Evolutionary conservation across 352 stramenopile species (phyloP).

Genomic region (Pythium oligandrum): DNA sequence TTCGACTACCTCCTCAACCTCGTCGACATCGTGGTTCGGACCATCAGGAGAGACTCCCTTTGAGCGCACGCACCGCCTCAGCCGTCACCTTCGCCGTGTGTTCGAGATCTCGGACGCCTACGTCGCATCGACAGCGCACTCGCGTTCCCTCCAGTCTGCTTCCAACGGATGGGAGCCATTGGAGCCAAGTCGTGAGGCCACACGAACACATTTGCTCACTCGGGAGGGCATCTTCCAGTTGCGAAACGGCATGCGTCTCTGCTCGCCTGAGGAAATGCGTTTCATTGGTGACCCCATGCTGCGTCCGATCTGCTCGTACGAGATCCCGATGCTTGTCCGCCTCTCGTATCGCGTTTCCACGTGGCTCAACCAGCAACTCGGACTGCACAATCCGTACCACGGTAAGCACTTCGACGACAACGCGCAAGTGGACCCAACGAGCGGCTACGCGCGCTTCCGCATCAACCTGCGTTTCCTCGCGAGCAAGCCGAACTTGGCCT

Average conservation of each 20-base stretch:
- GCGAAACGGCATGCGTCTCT: slow-evolving; percentile 61
- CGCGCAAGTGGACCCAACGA: slow-evolving; percentile 44
- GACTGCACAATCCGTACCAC: slow-evolving; percentile 62
- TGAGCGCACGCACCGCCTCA: slow-evolving; percentile 66
- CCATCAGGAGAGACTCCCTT: slow-evolving; percentile 22
- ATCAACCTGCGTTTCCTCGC: slow-evolving; percentile 87
- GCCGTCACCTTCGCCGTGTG: slow-evolving; percentile 58
- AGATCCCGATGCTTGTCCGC: slow-evolving; percentile 72
- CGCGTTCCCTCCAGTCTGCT: slow-evolving; percentile 26
- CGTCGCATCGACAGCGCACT: slow-evolving; percentile 69
- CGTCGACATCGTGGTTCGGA: slow-evolving; percentile 12
- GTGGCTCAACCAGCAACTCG: slow-evolving; percentile 69
- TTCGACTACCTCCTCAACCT: slow-evolving; percentile 14
- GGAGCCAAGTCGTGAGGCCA: slow-evolving; percentile 51
- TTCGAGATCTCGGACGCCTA: slow-evolving; percentile 87
- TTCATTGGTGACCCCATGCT: slow-evolving; percentile 85
- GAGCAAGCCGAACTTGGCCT: slow-evolving; percentile 81
- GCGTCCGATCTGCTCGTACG: slow-evolving; percentile 77
- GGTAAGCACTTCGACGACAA: slow-evolving; percentile 75
- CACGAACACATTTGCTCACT: slow-evolving; percentile 59
- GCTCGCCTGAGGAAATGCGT: slow-evolving; percentile 50
- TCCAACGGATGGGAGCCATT: slow-evolving; percentile 43
- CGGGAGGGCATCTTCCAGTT: slow-evolving; percentile 59
- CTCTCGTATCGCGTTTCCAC: slow-evolving; percentile 74
- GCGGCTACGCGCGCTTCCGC: slow-evolving; percentile 38